Percentiles rank a stretch among this genome's conserved stretches.
phyloP scores from a whole-genome alignment of 129 eudicot genomes.

The Rutidosis leptorrhynchoides region DNA sequence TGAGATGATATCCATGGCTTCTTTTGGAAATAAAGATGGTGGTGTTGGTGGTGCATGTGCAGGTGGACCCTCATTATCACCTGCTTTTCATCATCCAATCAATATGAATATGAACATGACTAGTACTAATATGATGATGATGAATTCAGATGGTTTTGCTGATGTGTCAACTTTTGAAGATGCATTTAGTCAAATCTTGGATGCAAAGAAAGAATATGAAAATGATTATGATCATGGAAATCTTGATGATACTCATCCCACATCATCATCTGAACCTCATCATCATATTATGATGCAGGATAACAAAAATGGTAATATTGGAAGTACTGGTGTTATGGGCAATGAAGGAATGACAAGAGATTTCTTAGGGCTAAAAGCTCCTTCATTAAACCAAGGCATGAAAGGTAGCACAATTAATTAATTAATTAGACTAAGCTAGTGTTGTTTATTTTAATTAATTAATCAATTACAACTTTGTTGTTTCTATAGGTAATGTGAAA shows the following conservation, averaged over 20 bases:
- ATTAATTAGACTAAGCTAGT: background rate
- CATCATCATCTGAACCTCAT: conserved; percentile 9
- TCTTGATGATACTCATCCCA: conserved; percentile 11
- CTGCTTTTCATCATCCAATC: conserved; percentile 37
- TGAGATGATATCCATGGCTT: conserved; percentile 40
- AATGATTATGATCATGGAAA: background rate
- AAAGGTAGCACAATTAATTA: conserved; percentile 15
- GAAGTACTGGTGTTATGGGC: conserved; percentile 31
- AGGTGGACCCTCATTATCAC: conserved; percentile 30
- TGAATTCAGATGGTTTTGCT: conserved; percentile 34
- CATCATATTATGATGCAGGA: conserved; percentile 20
- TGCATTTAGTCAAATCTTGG: conserved; percentile 54
- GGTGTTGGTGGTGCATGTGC: conserved; percentile 25
- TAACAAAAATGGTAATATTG: conserved; percentile 8
- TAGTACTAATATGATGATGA: conserved; percentile 31
- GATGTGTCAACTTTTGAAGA: conserved; percentile 50
- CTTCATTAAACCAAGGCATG: conserved; percentile 52
- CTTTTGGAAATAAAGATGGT: conserved; percentile 50
- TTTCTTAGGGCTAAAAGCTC: conserved; percentile 73
- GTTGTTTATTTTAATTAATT: background rate
- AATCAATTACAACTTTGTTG: background rate
- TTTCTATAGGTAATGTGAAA: background rate
- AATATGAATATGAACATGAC: conserved; percentile 12
- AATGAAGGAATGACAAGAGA: conserved; percentile 77
- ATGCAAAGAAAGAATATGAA: conserved; percentile 33